Percentiles rank a stretch among this genome's conserved stretches.
These are phyloP conservation scores for Tolypocladium ovalisporum DNA, from an alignment of 2,329 filamentous ascomycete species.

Conservation along the genomic window DNA sequence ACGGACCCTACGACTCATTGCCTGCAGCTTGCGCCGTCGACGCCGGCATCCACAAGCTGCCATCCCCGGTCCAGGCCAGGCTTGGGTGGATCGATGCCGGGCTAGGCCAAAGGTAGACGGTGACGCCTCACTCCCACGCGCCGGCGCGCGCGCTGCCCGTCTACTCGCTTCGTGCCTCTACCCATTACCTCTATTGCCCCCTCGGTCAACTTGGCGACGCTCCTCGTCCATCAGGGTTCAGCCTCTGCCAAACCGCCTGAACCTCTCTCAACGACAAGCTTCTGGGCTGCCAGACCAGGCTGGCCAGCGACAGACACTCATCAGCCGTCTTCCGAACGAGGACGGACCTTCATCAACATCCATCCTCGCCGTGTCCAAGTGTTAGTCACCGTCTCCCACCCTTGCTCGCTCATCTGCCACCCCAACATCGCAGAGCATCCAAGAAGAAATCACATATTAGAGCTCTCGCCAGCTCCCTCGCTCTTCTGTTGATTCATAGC, in stretches of 20 bases:
- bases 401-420: background rate
- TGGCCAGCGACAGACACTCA: background rate
- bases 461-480: background rate
- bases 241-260: background rate
- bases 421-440: slow-evolving; percentile 3
- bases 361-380: slow-evolving; percentile 1
- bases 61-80: background rate
- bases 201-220: background rate
- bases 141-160: background rate
- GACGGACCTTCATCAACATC: background rate
- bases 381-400: slow-evolving; percentile 4
- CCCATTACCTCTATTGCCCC: background rate
- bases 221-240: background rate
- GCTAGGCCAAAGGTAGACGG: background rate
- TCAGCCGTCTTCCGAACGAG: background rate
- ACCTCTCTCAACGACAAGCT: background rate
- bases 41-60: background rate
- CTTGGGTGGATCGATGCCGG: background rate
- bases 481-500: background rate
- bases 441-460: background rate
- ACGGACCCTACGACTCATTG: background rate
- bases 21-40: background rate
- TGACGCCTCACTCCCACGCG: background rate
- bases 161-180: background rate
- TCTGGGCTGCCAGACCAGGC: background rate